Base-by-base conservation (phyloP, 768 basidiomycete species). In the Collybia sordida region DNA sequence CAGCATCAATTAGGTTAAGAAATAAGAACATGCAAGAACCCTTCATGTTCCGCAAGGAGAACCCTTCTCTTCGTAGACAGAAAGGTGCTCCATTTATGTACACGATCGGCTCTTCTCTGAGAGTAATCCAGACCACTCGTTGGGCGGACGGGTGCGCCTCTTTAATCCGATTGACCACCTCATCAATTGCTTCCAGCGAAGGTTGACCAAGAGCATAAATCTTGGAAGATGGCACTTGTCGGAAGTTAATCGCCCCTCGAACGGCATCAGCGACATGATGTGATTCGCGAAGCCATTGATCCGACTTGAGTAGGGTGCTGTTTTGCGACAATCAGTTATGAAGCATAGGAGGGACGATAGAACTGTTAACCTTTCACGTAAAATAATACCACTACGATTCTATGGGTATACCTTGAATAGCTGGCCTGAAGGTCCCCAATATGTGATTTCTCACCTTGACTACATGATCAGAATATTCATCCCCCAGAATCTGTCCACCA, bases 131-230 rank as follows among this genome's bases (percentile, higher is more conserved):
- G 17, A 91, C 75, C 12, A 96, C 78, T 39, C 79, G 77, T 11
- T 77, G 74, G 1, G 85, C 75, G 19, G 70, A 65, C 1, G 88
- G 85, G 59, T 90, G 80, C 0, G 77, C 72, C 21, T 70, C 64
- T 50, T 80, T 83, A 49, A 96, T 78, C 18, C 81, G 72, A 4
- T 70, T 64, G 11, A 94, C 79, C 3, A 96, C 93, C 49, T 86
- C 82, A 38, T 88, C 81, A 35, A 99, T 86, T 2, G 93, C 96
- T 49, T 90, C 89, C 42, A 85, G 69, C 0, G 91, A 93, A 1
- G 97, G 97, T 64, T 98, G 97, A 0, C 93, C 94, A 23, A 97
- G 82, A 0, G 93, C 94, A 55, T 92, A 99, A 25, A 98, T 87
- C 39, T 85, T 83, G 18, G 87, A 88, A 4, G 76, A 78, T 0